phyloP scores from a whole-genome alignment of 108 stramenopile genomes.

The Cyclotella cryptica region DNA sequence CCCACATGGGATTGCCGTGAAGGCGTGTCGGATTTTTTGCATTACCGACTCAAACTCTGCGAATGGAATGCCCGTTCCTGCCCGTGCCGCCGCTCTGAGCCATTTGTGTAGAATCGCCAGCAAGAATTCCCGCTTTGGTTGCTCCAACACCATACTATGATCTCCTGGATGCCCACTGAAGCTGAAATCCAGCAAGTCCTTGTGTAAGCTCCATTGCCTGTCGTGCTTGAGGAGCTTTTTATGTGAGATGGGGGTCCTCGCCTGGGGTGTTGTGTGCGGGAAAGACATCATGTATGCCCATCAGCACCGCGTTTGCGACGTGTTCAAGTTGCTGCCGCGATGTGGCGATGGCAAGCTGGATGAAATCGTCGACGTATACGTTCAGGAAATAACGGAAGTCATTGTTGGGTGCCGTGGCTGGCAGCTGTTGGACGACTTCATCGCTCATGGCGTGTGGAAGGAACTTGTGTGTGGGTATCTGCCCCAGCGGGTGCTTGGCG shows the following conservation, averaged over 20 bases:
- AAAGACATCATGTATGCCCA: conserved; percentile 21
- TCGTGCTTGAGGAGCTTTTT: conserved; percentile 53
- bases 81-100: background rate
- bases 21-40: background rate
- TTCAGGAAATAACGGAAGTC: conserved; percentile 15
- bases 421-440: background rate
- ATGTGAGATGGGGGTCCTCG: conserved; percentile 46
- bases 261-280: conserved; percentile 36
- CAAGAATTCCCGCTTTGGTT: too few relatives aligned
- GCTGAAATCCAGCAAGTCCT: conserved; percentile 48
- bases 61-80: background rate
- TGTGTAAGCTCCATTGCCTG: conserved; percentile 35
- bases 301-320: background rate
- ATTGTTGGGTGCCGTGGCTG: background rate
- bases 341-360: conserved; percentile 9
- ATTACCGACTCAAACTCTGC: conserved; percentile 15
- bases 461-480: conserved; percentile 1
- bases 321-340: conserved; percentile 29
- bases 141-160: too few relatives aligned
- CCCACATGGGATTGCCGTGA: conserved; percentile 4
- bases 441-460: background rate
- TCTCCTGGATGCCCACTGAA: conserved; percentile 28
- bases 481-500: background rate
- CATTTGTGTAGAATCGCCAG: background rate
- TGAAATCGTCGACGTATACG: conserved; percentile 60